Conservation (phyloP, 2,329 filamentous ascomycete genomes). For the Dothideomycetidae sp. region DNA sequence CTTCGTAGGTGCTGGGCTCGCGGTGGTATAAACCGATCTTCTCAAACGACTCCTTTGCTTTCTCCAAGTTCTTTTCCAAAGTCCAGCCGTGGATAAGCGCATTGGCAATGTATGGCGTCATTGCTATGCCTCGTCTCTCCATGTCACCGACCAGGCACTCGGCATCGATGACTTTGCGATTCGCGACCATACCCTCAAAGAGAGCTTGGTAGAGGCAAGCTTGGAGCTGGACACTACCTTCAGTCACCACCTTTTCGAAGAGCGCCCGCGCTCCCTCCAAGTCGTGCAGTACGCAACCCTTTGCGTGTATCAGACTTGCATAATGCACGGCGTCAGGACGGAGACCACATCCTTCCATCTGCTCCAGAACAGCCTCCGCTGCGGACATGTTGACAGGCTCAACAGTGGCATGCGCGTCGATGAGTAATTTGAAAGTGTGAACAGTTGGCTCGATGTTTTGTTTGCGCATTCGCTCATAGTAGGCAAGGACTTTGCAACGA, state of each 20-base stretch:
- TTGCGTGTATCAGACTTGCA: slow-evolving; percentile 86
- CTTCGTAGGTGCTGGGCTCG: slow-evolving; percentile 96
- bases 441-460: slow-evolving; percentile 80
- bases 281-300: slow-evolving; percentile 86
- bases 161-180: slow-evolving; percentile 59
- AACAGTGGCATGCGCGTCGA: slow-evolving; percentile 87
- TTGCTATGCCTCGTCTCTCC: slow-evolving; percentile 56
- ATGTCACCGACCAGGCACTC: slow-evolving; percentile 63
- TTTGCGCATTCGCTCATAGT: slow-evolving; percentile 87
- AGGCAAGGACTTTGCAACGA: slow-evolving; percentile 79
- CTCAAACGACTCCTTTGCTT: slow-evolving; percentile 66
- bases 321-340: slow-evolving; percentile 87
- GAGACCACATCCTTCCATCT: slow-evolving; percentile 60
- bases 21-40: slow-evolving; percentile 63
- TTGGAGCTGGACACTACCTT: slow-evolving; percentile 53
- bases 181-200: slow-evolving; percentile 95
- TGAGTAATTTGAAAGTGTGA: slow-evolving; percentile 94
- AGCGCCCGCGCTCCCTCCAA: slow-evolving; percentile 67
- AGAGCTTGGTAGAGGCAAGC: slow-evolving; percentile 89
- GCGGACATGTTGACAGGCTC: slow-evolving; percentile 82
- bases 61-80: slow-evolving; percentile 62
- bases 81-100: slow-evolving; percentile 97
- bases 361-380: slow-evolving; percentile 67
- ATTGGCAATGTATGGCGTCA: slow-evolving; percentile 97
- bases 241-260: slow-evolving; percentile 66